Base-by-base conservation (phyloP, 2,329 filamentous ascomycete genomes). In the Aspergillus costaricaensis region DNA sequence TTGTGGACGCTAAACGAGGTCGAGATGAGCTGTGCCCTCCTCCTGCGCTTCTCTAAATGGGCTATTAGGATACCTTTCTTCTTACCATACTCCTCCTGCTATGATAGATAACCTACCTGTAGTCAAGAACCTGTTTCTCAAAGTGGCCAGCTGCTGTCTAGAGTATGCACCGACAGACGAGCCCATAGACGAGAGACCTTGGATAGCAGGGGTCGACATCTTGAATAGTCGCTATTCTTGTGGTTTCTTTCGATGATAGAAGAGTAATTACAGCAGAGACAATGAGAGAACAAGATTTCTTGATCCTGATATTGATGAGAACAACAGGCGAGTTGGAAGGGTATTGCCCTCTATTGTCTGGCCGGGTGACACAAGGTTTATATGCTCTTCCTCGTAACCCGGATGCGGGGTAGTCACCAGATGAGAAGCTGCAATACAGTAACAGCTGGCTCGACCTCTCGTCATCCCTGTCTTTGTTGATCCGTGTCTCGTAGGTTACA, bases 1-100 rank as follows among this genome's bases (percentile, higher is more conserved):
- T 63, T 67, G 54, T 75, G 73, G 23, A 68, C 66, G 21, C 55
- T 65, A n/a, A 78, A 56, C 6, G 77, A 72, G 36, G 67, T 74
- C 36, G 65, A 65, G 5, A 74, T 61, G 38, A 74, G 41, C 41
- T 72, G 64, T 43, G 65, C 65, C 57, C 72, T 66, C 30, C 66
- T 67, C 49, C 66, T 66, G 19, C 69, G 67, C 56, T 71, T 74
- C 58, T 72, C 72, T 68, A 43, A 27, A 41, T 12, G 53, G 15
- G 19, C 12, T n/a, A 43, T 47, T 50, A 43, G 15, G 14, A 14
- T 44, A 27, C 17, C 25, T 43, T 14, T 36, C 32, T 36, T 36
- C 32, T 36, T 36, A 36, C 32, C 32, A 36, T 53, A 21, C 12
- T 6, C 25, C 4, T n/a, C 14, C 4, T 23, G 6, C 7, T 14